Conservation (phyloP, 352 stramenopile species). For the Phytopythium chamaehyphon region DNA sequence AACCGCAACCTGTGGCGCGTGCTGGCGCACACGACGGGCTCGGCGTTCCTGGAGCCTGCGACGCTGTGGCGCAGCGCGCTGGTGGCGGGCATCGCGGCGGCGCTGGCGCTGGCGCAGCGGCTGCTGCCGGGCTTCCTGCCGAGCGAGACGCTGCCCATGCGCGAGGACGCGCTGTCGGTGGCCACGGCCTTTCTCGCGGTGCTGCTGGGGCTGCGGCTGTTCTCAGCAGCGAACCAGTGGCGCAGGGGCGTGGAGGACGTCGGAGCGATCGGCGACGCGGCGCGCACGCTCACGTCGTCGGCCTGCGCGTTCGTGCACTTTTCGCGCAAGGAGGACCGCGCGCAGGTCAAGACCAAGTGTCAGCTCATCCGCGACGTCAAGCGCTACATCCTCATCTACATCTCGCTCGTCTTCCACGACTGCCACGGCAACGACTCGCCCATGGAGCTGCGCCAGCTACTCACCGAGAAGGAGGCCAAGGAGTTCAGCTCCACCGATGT, state of each 20-base stretch:
- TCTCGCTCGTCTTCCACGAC: slow-evolving; percentile 56
- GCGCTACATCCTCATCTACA: slow-evolving; percentile 51
- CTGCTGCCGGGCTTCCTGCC: slow-evolving; percentile 16
- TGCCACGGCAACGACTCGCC: slow-evolving; percentile 36
- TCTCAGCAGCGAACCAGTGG: slow-evolving; percentile 39
- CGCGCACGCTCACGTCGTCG: slow-evolving; percentile 31
- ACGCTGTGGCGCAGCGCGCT: slow-evolving; percentile 21
- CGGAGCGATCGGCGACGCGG: slow-evolving; percentile 29
- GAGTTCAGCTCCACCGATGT: slow-evolving; percentile 37
- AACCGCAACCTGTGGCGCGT: slow-evolving; percentile 32
- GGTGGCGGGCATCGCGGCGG: slow-evolving; percentile 16
- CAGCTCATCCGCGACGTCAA: slow-evolving; percentile 56
- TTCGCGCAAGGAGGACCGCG: slow-evolving; percentile 29
- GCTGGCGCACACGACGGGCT: slow-evolving; percentile 28
- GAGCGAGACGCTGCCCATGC: slow-evolving; percentile 8
- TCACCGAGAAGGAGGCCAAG: slow-evolving; percentile 34
- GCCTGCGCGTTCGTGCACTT: slow-evolving; percentile 47
- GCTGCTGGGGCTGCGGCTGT: slow-evolving; percentile 38
- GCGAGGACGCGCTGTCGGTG: slow-evolving; percentile 31
- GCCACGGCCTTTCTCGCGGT: slow-evolving; percentile 34
- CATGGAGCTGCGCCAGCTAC: slow-evolving; percentile 35
- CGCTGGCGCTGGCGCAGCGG: slow-evolving; percentile 20
- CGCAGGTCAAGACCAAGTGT: slow-evolving; percentile 37
- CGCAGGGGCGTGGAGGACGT: slow-evolving; percentile 37
- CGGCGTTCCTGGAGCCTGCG: slow-evolving; percentile 20